phyloP scores from a whole-genome alignment of 2,329 filamentous ascomycete genomes.

The Penicillium sp. region DNA sequence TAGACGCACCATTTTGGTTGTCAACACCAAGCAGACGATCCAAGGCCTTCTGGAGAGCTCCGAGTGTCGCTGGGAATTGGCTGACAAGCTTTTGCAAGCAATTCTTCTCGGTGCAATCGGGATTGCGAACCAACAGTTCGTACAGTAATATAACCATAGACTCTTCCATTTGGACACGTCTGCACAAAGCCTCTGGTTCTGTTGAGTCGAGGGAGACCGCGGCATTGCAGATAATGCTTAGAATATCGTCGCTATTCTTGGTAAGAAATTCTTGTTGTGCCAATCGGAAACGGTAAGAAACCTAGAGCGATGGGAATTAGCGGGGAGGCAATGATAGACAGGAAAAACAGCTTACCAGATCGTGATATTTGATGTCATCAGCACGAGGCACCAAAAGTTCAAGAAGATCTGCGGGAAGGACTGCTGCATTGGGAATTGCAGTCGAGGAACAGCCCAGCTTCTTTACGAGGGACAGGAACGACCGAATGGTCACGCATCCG shows the following conservation, averaged over 20 bases:
- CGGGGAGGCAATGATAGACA: background rate
- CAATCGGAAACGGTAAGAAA: constrained; percentile 39
- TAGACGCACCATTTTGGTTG: constrained; percentile 10
- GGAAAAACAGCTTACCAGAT: constrained; percentile 24
- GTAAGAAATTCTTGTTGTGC: constrained; percentile 37
- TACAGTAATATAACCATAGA: constrained; percentile 29
- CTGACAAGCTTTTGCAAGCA: constrained; percentile 28
- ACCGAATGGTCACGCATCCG: constrained; percentile 41
- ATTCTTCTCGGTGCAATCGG: constrained; percentile 25
- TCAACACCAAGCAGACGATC: constrained; percentile 31
- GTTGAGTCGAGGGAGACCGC: constrained; percentile 18
- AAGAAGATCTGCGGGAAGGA: constrained; percentile 29
- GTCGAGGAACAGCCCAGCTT: constrained; percentile 26
- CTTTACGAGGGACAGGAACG: constrained; percentile 35
- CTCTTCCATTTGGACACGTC: constrained; percentile 16
- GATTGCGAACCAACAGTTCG: constrained; percentile 32
- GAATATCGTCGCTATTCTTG: constrained; percentile 30
- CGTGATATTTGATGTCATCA: constrained; percentile 16
- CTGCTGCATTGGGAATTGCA: constrained; percentile 24
- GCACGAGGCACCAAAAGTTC: constrained; percentile 27
- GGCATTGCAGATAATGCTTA: constrained; percentile 33
- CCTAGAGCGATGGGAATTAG: constrained; percentile 12
- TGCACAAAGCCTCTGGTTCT: constrained; percentile 2
- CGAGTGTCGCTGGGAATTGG: constrained; percentile 24
- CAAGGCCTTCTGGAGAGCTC: constrained; percentile 29